Percentiles rank a stretch among this genome's conserved stretches.
phyloP scores from a whole-genome alignment of 2,329 filamentous ascomycete genomes.

The Cytospora mali region DNA sequence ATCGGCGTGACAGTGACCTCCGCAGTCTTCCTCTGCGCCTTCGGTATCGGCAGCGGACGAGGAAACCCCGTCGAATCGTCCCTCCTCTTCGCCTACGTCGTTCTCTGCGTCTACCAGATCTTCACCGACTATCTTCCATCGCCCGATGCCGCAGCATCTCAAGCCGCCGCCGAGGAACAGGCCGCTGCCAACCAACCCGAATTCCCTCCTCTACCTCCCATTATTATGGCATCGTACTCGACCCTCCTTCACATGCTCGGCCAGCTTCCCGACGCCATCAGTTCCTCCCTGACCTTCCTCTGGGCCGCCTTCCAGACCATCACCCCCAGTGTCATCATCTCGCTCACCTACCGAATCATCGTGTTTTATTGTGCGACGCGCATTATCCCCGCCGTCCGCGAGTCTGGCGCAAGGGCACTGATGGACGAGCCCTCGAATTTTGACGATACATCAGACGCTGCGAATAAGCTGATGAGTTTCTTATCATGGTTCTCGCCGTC shows the following conservation, averaged over 20 bases:
- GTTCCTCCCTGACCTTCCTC: slow-evolving; percentile 82
- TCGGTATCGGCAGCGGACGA: slow-evolving; percentile 90
- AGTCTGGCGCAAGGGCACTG: slow-evolving; percentile 79
- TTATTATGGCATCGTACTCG: slow-evolving; percentile 98
- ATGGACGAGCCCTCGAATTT: slow-evolving; percentile 85
- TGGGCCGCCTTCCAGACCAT: slow-evolving; percentile 93
- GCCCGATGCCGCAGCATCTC: slow-evolving; percentile 51
- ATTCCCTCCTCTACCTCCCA: slow-evolving; percentile 92
- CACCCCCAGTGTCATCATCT: slow-evolving; percentile 94
- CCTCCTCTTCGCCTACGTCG: slow-evolving; percentile 92
- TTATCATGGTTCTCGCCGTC: slow-evolving; percentile 94
- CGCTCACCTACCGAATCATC: slow-evolving; percentile 87
- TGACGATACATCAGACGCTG: slow-evolving; percentile 70
- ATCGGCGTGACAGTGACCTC: slow-evolving; percentile 94
- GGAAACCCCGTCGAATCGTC: slow-evolving; percentile 96
- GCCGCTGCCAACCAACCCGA: slow-evolving; percentile 68
- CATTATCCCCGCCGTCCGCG: slow-evolving; percentile 91
- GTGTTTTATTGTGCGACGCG: slow-evolving; percentile 95
- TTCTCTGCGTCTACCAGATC: slow-evolving; percentile 98
- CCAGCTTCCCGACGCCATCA: slow-evolving; percentile 79
- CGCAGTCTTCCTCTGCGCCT: slow-evolving; percentile 87
- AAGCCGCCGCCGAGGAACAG: slow-evolving; percentile 52
- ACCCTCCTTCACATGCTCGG: slow-evolving; percentile 84
- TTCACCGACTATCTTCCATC: slow-evolving; percentile 97
- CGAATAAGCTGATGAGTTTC: slow-evolving; percentile 77